Base-by-base conservation (phyloP, 2,329 filamentous ascomycete genomes). In the Fusarium buharicum region DNA sequence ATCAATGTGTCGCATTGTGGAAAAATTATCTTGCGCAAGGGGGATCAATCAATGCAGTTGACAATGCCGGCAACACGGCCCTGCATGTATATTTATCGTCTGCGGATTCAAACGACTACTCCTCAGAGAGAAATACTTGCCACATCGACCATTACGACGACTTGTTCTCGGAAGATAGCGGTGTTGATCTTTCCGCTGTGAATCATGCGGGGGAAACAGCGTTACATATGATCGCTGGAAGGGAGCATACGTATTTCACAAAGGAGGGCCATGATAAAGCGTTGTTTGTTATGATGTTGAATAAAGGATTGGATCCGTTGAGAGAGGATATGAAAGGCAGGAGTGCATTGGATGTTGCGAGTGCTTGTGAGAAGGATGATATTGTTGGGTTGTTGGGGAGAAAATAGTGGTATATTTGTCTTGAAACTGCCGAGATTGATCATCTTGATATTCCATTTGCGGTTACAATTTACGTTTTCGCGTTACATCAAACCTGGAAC, bases 321-420 rank as follows among this genome's bases (percentile, higher is more conserved):
- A 67, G 34, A 39, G 67, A 70, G 47, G 67, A 70, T 33, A 11
- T 12, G 0, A 49, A 46, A 17, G 67, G 67, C 17, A 65, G 64
- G 27, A 70, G 59, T 9, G 64, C 67, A 3, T 52, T 70, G 40
- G 67, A 70, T 50, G 28, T 66, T 7, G 67, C 67, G 6, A 70
- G 53, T 56, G 67, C 67, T 41, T 67, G 38, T 43, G 65, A 59
- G 16, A 68, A 67, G 30, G 28, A 63, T 31, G 54, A 51, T 11
- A 62, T 70, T 34, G 51, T 70, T 14, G 38, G 20, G 4, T 46
- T 68, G 2, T 20, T 70, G 16, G 30, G 27, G 1, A 68, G 66
- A 20, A 53, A 43, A 10, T 53, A 13, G 52, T 13, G 30, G 12
- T 7, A 4, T 33, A 12, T 27, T 9, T 27, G 24, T n/a, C n/a